These are phyloP conservation scores for Pseudogymnoascus sp. DNA, from an alignment of 2,329 filamentous ascomycete species.

Conservation along the genomic window DNA sequence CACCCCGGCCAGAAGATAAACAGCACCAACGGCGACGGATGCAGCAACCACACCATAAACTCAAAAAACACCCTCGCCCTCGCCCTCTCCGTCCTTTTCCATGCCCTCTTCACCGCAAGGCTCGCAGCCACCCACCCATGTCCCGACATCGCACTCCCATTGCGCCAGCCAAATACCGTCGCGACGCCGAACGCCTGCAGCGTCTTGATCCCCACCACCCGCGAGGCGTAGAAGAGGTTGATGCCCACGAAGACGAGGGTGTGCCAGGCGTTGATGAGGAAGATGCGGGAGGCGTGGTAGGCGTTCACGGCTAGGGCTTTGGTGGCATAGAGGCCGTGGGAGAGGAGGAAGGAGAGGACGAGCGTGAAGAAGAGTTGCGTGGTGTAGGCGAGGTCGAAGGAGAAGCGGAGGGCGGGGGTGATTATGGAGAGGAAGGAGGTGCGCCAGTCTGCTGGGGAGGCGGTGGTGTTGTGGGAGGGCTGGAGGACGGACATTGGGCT, in stretches of 20 bases:
- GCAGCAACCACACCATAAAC: conserved; percentile 12
- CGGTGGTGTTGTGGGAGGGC: neutral
- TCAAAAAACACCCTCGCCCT: conserved; percentile 10
- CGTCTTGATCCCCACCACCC: neutral
- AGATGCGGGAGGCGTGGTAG: neutral
- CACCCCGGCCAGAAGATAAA: conserved; percentile 12
- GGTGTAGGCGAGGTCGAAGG: neutral
- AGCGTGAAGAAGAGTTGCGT: neutral
- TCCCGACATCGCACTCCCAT: neutral
- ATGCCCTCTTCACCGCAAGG: neutral
- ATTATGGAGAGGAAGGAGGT: neutral
- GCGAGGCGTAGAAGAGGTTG: neutral
- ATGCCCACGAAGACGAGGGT: neutral
- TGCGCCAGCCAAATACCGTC: neutral
- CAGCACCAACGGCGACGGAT: conserved; percentile 9
- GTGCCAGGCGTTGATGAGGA: neutral
- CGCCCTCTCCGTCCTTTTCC: conserved; percentile 9
- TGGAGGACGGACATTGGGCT: neutral
- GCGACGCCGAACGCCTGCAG: neutral
- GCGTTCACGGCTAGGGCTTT: neutral
- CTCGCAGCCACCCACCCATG: conserved; percentile 1
- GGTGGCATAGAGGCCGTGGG: neutral
- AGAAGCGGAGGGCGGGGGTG: neutral
- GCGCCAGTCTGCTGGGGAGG: neutral
- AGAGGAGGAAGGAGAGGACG: neutral